Percentiles rank a stretch among this genome's conserved stretches.
These are phyloP conservation scores for Suillus ampliporus DNA, from an alignment of 768 basidiomycete genomes.

Conservation along the genomic window DNA sequence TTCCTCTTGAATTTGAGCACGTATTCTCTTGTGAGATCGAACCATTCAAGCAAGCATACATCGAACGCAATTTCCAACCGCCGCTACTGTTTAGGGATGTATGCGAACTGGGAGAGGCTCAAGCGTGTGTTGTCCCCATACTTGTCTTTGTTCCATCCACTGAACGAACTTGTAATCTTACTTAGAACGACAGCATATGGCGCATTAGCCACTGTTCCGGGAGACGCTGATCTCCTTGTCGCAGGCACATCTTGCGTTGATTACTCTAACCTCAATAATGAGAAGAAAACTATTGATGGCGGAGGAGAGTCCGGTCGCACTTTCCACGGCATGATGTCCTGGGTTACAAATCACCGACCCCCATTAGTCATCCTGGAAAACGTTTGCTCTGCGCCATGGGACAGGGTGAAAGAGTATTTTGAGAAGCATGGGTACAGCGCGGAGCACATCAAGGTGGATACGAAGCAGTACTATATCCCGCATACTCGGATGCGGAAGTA, in stretches of 20 bases:
- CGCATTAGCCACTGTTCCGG: conserved; percentile 81
- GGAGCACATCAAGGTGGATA: conserved; percentile 70
- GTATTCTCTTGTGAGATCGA: conserved; percentile 98
- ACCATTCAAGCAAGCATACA: conserved; percentile 97
- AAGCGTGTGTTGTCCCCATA: conserved; percentile 62
- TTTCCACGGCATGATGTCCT: conserved; percentile 93
- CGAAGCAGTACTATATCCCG: conserved; percentile 91
- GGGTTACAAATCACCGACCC: conserved; percentile 86
- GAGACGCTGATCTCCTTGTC: conserved; percentile 87
- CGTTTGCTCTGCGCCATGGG: conserved; percentile 92
- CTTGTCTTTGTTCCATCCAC: not conserved
- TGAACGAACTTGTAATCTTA: conserved; percentile 8
- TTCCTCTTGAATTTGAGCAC: conserved; percentile 80
- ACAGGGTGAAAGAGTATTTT: conserved; percentile 75
- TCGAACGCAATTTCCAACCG: conserved; percentile 94
- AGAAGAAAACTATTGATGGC: conserved; percentile 87
- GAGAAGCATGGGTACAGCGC: conserved; percentile 79
- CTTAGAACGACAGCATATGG: conserved; percentile 91
- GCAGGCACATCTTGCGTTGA: conserved; percentile 98
- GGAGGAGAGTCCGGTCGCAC: conserved; percentile 94
- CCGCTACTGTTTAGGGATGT: conserved; percentile 94
- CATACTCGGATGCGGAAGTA: conserved; percentile 94
- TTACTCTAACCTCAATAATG: conserved; percentile 94
- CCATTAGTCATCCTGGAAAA: conserved; percentile 95
- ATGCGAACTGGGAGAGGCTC: conserved; percentile 78